phyloP scores from a whole-genome alignment of 768 basidiomycete species.

The Suillus decipiens region DNA sequence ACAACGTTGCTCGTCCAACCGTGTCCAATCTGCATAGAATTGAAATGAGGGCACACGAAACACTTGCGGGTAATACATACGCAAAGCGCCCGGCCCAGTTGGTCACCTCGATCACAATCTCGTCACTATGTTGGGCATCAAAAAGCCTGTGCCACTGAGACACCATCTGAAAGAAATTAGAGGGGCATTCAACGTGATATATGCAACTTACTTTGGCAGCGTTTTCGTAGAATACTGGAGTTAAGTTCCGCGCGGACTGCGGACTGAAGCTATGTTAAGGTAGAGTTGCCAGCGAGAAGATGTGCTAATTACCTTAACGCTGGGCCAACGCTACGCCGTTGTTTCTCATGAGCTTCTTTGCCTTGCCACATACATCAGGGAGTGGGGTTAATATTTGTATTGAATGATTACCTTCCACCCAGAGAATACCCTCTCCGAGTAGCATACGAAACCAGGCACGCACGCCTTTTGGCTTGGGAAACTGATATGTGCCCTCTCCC shows the following conservation, averaged over 20 bases:
- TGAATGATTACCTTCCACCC: conserved; percentile 55
- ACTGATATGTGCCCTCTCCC: conserved; percentile 53
- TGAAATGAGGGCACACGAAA: conserved; percentile 4
- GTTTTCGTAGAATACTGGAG: conserved; percentile 55
- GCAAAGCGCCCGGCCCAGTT: conserved; percentile 63
- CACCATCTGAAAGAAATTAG: conserved; percentile 37
- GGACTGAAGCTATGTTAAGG: conserved; percentile 33
- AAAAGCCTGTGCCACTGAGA: conserved; percentile 50
- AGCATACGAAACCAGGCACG: conserved; percentile 64
- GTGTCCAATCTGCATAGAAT: conserved; percentile 50
- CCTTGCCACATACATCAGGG: conserved; percentile 35
- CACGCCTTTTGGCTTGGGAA: conserved; percentile 64
- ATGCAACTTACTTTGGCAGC: conserved; percentile 39
- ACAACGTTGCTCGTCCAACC: conserved; percentile 61
- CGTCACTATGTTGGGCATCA: conserved; percentile 40
- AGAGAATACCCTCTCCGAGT: conserved; percentile 64
- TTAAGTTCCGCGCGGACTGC: conserved; percentile 54
- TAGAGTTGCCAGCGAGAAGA: conserved; percentile 7
- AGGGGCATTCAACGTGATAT: not conserved
- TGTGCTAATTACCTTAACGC: conserved; percentile 50
- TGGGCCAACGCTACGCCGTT: conserved; percentile 53
- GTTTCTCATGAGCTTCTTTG: conserved; percentile 56
- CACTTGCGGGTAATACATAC: conserved; percentile 37
- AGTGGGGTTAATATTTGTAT: conserved; percentile 8
- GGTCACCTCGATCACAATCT: conserved; percentile 55